phyloP scores from a whole-genome alignment of 1,284 basidiomycete genomes.

The Ceratobasidium sp. region DNA sequence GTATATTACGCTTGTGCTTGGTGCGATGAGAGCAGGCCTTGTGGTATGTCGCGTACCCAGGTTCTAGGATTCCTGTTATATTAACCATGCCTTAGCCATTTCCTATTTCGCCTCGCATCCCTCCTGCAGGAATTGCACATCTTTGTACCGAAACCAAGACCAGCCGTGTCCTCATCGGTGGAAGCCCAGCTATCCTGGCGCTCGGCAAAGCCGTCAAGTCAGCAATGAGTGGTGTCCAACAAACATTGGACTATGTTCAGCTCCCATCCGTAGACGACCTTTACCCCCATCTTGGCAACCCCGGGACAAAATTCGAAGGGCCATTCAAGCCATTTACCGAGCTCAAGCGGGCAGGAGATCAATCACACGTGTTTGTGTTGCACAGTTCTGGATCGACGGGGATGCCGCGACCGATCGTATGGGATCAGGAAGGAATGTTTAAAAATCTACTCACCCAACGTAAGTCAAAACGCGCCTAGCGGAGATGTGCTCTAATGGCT shows the following conservation, averaged over 20 bases:
- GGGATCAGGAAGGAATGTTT: constrained; percentile 14
- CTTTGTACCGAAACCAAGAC: background rate
- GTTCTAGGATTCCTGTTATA: background rate
- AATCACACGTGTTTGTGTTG: constrained; percentile 1
- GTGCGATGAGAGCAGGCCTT: background rate
- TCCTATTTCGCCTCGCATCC: constrained; percentile 2
- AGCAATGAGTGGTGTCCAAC: background rate
- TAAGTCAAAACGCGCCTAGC: background rate
- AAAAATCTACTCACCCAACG: constrained; percentile 21
- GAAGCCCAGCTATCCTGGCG: background rate
- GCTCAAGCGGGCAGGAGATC: background rate
- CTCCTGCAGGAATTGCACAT: background rate
- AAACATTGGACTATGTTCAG: background rate
- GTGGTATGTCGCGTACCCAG: background rate
- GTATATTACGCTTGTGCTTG: background rate
- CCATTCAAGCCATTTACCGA: background rate
- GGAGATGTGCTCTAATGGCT: background rate
- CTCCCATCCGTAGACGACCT: background rate
- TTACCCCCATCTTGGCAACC: background rate
- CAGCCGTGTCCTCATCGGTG: background rate
- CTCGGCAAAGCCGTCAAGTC: background rate
- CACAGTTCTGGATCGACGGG: constrained; percentile 42
- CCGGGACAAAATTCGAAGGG: no score
- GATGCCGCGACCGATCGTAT: constrained; percentile 1
- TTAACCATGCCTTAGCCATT: background rate